Evolutionary conservation across 768 basidiomycete species (phyloP), one percentile per base, ranked within the genome.

Genomic region (Termitomyces titanicus): DNA sequence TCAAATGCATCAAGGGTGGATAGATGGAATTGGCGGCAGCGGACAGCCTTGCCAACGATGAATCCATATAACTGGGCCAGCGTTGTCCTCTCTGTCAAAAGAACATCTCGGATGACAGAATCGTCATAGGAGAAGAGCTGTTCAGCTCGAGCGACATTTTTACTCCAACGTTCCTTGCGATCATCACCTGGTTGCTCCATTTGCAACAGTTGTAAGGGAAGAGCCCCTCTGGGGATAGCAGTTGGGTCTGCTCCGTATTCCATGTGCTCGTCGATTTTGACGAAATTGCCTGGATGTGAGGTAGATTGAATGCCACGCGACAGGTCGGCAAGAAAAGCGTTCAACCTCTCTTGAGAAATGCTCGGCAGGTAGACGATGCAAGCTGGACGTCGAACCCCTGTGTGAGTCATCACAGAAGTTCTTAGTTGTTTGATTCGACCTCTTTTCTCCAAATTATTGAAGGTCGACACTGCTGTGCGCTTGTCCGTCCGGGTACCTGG

Each of bases 41-140:
- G 79, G 1, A 83, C 71, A 29, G 79, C 77, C 62, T 84, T 85
- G 13, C 87, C 91, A 13, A 82, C 73, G 42, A 88, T 79, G 68
- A 81, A 92, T 13, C 92, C 93, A 64, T 89, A 89, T 27, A 82
- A 60, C 60, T 93, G 90, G 2, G 82, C 78, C n/a, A 87, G 64
- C 2, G 89, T 86, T 25, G 81, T 82, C 44, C 80, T 77, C 64
- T 95, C 89, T 2, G 79, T 77, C n/a, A 89, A 70, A 53, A 93
- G 74, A 31, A 82, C 77, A 20, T 84, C 79, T 33, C 82, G 79
- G 54, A 88, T 77, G 8, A 75, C 78, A 18, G 74, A 65, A 54
- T 82, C 82, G 47, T 84, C 81, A 45, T 74, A 70, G 5, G 73
- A 67, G 59, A 85, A 82, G 5, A 87, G 70, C 55, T 84, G 75